Conservation (phyloP, 1,139 yeast species). For the Geotrichum citri-aurantii region DNA sequence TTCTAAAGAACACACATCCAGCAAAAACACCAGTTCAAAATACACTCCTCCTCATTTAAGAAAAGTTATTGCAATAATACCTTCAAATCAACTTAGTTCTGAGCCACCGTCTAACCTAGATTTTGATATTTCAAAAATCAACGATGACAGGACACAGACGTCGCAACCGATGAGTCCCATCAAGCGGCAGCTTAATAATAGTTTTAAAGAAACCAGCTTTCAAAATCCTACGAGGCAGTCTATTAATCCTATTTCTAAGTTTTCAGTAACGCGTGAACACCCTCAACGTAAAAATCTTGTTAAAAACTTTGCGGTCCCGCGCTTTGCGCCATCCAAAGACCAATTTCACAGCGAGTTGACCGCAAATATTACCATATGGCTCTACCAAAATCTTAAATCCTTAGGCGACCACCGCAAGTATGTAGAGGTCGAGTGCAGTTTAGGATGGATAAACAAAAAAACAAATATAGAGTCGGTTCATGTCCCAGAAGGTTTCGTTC, state of each 20-base stretch:
- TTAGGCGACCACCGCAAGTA: conserved; percentile 1
- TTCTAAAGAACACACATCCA: no score
- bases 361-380: conserved; percentile 5
- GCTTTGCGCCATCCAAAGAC: not conserved
- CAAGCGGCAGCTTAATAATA: not conserved
- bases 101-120: not conserved
- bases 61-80: not conserved
- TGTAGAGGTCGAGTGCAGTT: conserved; percentile 6
- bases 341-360: conserved; percentile 5
- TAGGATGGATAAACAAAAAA: not conserved
- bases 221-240: not conserved
- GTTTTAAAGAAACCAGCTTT: not conserved
- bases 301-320: not conserved
- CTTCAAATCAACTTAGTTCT: not conserved
- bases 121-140: not conserved
- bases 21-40: not conserved
- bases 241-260: not conserved
- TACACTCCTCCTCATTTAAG: not conserved
- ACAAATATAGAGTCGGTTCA: not conserved
- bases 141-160: not conserved
- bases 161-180: not conserved
- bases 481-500: not conserved
- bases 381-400: conserved; percentile 1
- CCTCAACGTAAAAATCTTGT: not conserved
- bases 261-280: not conserved